phyloP scores from a whole-genome alignment of 2,329 filamentous ascomycete genomes.

The Verticillium isaacii region DNA sequence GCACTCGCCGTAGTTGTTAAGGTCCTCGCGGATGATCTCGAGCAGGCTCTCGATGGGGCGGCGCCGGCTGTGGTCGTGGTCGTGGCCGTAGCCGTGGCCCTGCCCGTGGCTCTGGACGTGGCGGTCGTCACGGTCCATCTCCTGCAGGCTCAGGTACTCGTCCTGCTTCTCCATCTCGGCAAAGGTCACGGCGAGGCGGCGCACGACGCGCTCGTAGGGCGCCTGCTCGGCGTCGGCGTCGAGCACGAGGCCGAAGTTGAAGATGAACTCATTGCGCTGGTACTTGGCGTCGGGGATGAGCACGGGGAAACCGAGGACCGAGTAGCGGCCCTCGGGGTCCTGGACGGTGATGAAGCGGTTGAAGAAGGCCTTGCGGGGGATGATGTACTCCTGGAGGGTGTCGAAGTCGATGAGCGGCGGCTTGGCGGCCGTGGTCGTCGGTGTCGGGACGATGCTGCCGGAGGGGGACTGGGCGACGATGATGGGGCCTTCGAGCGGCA shows the following conservation, averaged over 20 bases:
- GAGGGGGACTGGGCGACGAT: conserved; percentile 59
- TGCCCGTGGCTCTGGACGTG: conserved; percentile 30
- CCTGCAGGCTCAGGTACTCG: conserved; percentile 68
- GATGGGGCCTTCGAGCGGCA: conserved; percentile 61
- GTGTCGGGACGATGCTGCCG: conserved; percentile 52
- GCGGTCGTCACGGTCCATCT: conserved; percentile 31
- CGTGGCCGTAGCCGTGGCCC: not conserved
- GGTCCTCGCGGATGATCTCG: conserved; percentile 74
- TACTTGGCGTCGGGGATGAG: conserved; percentile 81
- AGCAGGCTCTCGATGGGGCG: conserved; percentile 78
- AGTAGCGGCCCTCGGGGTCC: conserved; percentile 64
- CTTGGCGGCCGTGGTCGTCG: conserved; percentile 29
- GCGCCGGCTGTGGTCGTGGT: conserved; percentile 22
- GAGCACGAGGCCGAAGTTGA: conserved; percentile 90
- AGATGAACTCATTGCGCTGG: conserved; percentile 92
- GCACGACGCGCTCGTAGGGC: conserved; percentile 79
- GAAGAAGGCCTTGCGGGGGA: conserved; percentile 91
- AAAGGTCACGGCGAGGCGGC: conserved; percentile 80
- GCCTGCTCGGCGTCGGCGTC: conserved; percentile 62
- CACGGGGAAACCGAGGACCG: conserved; percentile 82
- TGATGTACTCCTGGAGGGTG: conserved; percentile 85
- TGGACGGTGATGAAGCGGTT: conserved; percentile 82
- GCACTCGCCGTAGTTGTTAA: conserved; percentile 97
- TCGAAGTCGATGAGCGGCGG: conserved; percentile 77
- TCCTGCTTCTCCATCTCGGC: conserved; percentile 89